Base-by-base conservation (phyloP, 1,139 yeast genomes). In the Meyerozyma smithsonii region DNA sequence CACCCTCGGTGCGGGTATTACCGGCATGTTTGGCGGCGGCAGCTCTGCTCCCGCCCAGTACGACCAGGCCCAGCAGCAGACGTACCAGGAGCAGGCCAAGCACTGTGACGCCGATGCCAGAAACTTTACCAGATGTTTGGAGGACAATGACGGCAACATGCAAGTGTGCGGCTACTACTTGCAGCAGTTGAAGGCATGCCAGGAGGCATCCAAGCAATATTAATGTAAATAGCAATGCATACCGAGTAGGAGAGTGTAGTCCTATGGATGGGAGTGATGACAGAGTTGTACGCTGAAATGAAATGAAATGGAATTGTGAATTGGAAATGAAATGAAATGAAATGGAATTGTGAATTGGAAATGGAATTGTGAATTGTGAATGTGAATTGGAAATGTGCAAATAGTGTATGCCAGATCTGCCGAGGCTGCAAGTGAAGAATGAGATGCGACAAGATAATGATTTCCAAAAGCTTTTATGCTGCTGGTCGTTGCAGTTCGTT, bases 161-260 rank as follows among this genome's bases (percentile, higher is more conserved):
- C 96, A 89, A 71, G 82, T 85, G 53, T 92, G 98, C 71, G 97
- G 89, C 60, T 92, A 78, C 79, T 92, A 92, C 69, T 77, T 92
- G 68, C 97, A 90, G 70, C 97, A 90, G 72, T 81, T 92, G 64
- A 90, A 86, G 74, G 94, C 97, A 19, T 92, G 98, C 68, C 97
- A 92, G 72, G 92, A 86, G 65, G 96, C 97, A 54, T 74, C 96
- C 44, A 78, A 83, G 52, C 85, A 81, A 55, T 88, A 85, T 62
- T 87, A 77, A 20, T 34, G 36, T 34, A 34, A 34, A 34, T 34
- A 34, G 36, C 8, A 10, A 4, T 10, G n/a, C 17, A 8, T 26
- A 26, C 8, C 16, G 21, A 8, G 16, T 17, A 5, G 17, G 5
- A 6, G 15, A 6, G 19, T 7, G 21, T n/a, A 8, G 14, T 5